Conservation (phyloP, 2,329 filamentous ascomycete species). For the Clonostachys byssicola region DNA sequence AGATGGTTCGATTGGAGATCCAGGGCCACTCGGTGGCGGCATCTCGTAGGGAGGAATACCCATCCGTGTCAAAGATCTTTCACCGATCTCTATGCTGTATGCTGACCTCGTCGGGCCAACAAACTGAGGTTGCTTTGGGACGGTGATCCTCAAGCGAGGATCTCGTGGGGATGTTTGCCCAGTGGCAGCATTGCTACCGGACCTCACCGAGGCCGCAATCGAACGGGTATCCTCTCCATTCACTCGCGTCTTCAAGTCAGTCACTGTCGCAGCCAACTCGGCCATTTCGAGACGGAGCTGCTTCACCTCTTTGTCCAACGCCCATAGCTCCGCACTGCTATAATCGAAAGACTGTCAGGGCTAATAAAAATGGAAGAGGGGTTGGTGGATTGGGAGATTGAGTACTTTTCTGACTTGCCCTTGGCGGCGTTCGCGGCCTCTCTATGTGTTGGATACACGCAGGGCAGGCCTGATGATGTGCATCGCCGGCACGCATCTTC, state of each 20-base stretch:
- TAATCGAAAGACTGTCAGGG: no score
- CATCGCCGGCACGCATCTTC: constrained; percentile 22
- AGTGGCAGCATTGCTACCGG: no score
- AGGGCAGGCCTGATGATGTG: constrained; percentile 1
- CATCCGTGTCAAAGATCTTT: constrained; percentile 26
- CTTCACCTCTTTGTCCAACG: background rate
- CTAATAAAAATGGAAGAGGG: no score
- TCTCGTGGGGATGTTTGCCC: background rate
- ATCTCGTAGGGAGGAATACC: constrained; percentile 21
- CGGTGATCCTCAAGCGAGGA: constrained; percentile 3
- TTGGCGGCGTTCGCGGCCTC: no score
- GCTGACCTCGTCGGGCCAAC: constrained; percentile 27
- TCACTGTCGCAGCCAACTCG: background rate
- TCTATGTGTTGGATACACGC: no score
- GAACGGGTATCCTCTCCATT: background rate
- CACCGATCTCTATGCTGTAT: constrained; percentile 25
- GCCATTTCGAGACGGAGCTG: background rate
- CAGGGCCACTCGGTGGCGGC: constrained; percentile 12
- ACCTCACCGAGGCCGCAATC: no score
- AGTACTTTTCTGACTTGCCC: no score
- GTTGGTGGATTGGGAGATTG: no score
- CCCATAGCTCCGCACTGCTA: background rate
- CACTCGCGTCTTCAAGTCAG: background rate
- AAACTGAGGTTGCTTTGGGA: constrained; percentile 25
- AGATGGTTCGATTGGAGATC: constrained; percentile 10